A percentile compares a stretch with the other conserved stretches of the same genome.
Evolutionary conservation across 139 green algal genomes (phyloP).

Genomic region (Nannochloris sp.): DNA sequence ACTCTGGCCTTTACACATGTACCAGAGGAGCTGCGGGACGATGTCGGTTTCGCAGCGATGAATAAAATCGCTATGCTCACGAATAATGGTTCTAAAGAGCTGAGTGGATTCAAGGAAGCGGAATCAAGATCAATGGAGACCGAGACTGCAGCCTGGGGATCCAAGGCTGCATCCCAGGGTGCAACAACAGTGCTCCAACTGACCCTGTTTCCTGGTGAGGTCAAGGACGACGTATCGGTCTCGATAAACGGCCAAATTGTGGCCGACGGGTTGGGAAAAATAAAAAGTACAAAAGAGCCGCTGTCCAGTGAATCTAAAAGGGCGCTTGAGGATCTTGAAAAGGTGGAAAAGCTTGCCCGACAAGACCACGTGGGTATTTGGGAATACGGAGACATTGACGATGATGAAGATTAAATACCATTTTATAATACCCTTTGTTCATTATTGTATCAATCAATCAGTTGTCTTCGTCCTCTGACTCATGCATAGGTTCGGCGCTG

Average conservation of each 20-base stretch:
- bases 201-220: not conserved
- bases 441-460: not conserved
- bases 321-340: constrained; percentile 29
- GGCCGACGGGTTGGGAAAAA: constrained; percentile 29
- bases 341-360: constrained; percentile 52
- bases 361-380: constrained; percentile 62
- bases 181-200: constrained; percentile 24
- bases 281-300: constrained; percentile 1
- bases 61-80: constrained; percentile 22
- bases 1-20: constrained; percentile 49
- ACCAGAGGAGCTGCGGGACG: constrained; percentile 37
- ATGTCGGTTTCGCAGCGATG: constrained; percentile 49
- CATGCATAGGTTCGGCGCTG: not conserved
- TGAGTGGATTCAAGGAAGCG: constrained; percentile 35
- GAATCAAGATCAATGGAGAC: constrained; percentile 33
- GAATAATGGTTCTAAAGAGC: constrained; percentile 28
- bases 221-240: not conserved
- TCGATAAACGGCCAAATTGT: constrained; percentile 35
- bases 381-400: constrained; percentile 74
- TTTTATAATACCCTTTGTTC: not conserved
- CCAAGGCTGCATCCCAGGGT: not conserved
- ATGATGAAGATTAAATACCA: constrained; percentile 49
- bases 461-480: not conserved
- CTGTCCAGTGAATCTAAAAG: not conserved
- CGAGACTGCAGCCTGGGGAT: constrained; percentile 25